A percentile compares a stretch with the other conserved stretches of the same genome.
Conservation (phyloP, 163 green algal genomes). For the Prototheca cutis region DNA sequence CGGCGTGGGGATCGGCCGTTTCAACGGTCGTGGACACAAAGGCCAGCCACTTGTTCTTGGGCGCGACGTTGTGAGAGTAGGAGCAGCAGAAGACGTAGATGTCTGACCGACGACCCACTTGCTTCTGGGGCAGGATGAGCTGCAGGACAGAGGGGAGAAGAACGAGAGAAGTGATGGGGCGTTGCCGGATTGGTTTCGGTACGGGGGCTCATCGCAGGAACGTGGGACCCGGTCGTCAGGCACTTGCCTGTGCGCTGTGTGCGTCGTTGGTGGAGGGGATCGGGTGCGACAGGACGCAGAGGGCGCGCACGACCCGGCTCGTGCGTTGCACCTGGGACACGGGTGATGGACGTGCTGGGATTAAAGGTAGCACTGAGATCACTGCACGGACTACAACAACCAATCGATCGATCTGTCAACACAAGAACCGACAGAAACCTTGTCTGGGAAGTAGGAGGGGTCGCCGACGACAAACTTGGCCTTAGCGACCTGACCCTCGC, state of each 20-base stretch:
- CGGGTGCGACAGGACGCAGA: constrained; percentile 92
- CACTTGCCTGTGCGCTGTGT: constrained; percentile 38
- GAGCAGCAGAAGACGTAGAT: constrained; percentile 99
- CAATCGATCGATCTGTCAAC: too few species aligned
- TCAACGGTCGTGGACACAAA: constrained; percentile 95
- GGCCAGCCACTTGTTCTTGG: constrained; percentile 89
- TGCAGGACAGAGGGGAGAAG: constrained; percentile 34
- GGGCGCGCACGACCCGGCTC: constrained; percentile 75
- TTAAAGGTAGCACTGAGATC: too few species aligned
- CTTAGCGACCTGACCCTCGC: constrained; percentile 66
- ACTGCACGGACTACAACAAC: too few species aligned
- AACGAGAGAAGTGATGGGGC: too few species aligned
- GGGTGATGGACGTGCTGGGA: too few species aligned
- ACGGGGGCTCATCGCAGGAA: too few species aligned
- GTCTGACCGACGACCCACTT: constrained; percentile 75
- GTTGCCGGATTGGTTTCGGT: too few species aligned
- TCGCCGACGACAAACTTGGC: constrained; percentile 82
- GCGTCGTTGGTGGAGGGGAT: constrained; percentile 91
- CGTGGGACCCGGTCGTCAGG: too few species aligned
- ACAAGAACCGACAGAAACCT: too few species aligned
- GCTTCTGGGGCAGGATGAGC: constrained; percentile 97
- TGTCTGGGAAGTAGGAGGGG: constrained; percentile 85
- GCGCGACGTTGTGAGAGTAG: constrained; percentile 64
- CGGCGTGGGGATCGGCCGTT: constrained; percentile 63
- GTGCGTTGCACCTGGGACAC: constrained; percentile 3